A percentile compares a stretch with the other conserved stretches of the same genome.
Conservation (phyloP, 2,329 filamentous ascomycete genomes). For the Curvularia lunata region DNA sequence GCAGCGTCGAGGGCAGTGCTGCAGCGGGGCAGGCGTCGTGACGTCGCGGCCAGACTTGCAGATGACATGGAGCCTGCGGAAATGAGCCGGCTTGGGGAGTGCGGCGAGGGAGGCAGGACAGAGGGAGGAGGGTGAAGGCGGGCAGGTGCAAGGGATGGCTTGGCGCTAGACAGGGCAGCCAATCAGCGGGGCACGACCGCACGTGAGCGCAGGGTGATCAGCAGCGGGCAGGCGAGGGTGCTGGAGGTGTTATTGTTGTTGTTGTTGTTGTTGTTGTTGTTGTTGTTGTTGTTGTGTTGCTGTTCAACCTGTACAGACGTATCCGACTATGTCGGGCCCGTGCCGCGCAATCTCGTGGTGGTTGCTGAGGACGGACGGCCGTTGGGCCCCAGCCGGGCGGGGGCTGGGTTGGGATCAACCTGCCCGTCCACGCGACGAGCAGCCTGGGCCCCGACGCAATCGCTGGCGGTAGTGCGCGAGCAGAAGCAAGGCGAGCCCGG, state of each 20-base stretch:
- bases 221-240: neutral
- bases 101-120: conserved; percentile 2
- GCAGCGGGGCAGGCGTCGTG: conserved; percentile 5
- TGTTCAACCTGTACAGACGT: too few relatives aligned
- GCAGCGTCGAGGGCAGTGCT: conserved; percentile 2
- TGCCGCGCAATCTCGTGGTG: neutral
- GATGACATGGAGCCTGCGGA: conserved; percentile 1
- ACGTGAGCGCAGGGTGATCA: neutral
- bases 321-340: too few relatives aligned
- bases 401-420: conserved; percentile 8
- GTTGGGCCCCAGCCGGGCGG: conserved; percentile 1
- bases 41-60: neutral
- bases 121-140: conserved; percentile 1
- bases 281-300: too few relatives aligned
- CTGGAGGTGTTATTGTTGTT: neutral
- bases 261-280: neutral
- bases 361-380: neutral
- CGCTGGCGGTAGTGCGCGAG: neutral
- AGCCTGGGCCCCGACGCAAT: conserved; percentile 9
- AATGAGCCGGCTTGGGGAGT: conserved; percentile 12
- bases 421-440: conserved; percentile 6
- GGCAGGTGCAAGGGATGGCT: neutral
- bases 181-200: neutral
- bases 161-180: conserved; percentile 12
- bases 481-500: conserved; percentile 5